Conservation (phyloP, 257 asterid genomes). For the Solanum arcanum region DNA sequence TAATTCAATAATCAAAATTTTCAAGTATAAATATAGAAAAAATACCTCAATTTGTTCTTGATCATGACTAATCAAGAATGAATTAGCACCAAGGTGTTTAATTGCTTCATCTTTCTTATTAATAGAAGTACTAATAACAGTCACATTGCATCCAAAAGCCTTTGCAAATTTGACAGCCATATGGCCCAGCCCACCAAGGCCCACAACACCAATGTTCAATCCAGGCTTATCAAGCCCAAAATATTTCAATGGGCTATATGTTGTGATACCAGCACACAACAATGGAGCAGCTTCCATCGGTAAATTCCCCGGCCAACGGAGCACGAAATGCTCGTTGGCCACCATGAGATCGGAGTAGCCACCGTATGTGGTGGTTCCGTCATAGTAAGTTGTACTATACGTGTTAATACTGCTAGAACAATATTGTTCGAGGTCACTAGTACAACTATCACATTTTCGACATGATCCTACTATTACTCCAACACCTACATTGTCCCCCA, state of each 20-base stretch:
- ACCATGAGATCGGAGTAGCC: constrained; percentile 40
- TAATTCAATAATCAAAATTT: too few species aligned
- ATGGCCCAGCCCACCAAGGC: constrained; percentile 60
- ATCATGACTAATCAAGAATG: constrained; percentile 32
- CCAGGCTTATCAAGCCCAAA: constrained; percentile 51
- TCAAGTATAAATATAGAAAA: background rate
- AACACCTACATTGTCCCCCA: constrained; percentile 35
- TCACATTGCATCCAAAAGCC: constrained; percentile 43
- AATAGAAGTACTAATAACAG: constrained; percentile 33
- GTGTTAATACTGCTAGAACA: constrained; percentile 22
- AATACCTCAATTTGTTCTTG: constrained; percentile 37
- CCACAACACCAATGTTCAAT: constrained; percentile 31
- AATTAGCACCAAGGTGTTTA: constrained; percentile 32
- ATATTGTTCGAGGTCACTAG: constrained; percentile 30
- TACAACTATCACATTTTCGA: constrained; percentile 20
- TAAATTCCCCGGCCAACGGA: constrained; percentile 40
- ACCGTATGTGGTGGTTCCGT: constrained; percentile 25
- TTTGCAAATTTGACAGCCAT: constrained; percentile 53
- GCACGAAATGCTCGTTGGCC: constrained; percentile 28
- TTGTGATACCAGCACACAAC: constrained; percentile 51
- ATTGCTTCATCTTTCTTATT: constrained; percentile 36
- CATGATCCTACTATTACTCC: constrained; percentile 41
- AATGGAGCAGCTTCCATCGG: constrained; percentile 55
- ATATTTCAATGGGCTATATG: constrained; percentile 39
- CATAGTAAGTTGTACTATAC: constrained; percentile 18